Conservation (phyloP, 208 protist genomes). For the Leishmania tropica region DNA sequence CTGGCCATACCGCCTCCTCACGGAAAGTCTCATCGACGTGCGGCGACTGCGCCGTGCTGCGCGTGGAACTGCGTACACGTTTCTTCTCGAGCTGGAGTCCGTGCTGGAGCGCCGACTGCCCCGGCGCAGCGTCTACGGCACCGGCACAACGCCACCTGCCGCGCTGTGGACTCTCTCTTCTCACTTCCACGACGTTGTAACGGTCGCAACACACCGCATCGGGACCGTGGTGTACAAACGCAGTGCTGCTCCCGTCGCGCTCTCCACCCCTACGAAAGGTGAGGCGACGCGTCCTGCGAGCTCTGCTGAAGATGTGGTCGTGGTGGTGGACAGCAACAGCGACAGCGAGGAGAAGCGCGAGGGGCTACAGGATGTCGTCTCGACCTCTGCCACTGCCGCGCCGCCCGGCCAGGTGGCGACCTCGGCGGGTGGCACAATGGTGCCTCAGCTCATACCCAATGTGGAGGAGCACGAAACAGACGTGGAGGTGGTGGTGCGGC, state of each 20-base stretch:
- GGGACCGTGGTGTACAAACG: constrained; percentile 36
- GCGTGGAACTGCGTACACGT: constrained; percentile 46
- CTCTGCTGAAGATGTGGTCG: constrained; percentile 11
- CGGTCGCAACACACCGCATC: constrained; percentile 76
- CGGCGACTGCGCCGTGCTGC: constrained; percentile 65
- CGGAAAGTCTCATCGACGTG: constrained; percentile 80
- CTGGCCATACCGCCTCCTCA: constrained; percentile 63
- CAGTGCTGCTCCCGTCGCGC: neutral
- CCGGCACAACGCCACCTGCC: constrained; percentile 35
- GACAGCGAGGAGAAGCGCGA: constrained; percentile 24
- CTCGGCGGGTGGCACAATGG: neutral
- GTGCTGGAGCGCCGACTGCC: constrained; percentile 44
- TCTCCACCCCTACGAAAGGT: neutral
- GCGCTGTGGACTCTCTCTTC: constrained; percentile 84
- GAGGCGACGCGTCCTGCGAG: neutral
- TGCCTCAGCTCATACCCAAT: constrained; percentile 49
- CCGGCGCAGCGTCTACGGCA: constrained; percentile 30
- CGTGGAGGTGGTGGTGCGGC: constrained; percentile 58
- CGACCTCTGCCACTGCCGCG: too few species aligned
- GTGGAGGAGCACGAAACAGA: constrained; percentile 56
- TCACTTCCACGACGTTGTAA: constrained; percentile 70
- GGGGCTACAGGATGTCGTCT: neutral
- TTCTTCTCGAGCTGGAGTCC: constrained; percentile 61
- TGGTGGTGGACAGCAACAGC: constrained; percentile 40
- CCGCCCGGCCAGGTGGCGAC: neutral